Evolutionary conservation across 2,329 filamentous ascomycete genomes (phyloP), one percentile per base, ranked within the genome.

Genomic region (Chaetomium sp.): DNA sequence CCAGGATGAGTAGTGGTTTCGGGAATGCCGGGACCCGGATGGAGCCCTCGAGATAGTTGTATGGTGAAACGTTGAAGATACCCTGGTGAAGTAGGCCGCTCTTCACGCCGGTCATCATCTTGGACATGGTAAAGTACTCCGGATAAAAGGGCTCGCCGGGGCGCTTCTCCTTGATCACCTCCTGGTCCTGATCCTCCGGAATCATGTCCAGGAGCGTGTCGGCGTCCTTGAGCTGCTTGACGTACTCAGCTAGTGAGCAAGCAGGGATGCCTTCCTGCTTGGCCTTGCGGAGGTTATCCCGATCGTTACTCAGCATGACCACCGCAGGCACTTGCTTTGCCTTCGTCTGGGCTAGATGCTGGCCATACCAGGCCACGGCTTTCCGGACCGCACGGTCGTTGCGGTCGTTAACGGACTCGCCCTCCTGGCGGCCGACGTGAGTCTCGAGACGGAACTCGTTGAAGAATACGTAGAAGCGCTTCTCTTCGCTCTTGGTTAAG

Each of bases 401-500:
- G 62, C 95, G 86, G 76, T 99, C 95, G 75, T 99, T 99, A 78
- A 99, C 95, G 3, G 87, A 90, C 80, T 99, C 95, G 45, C 91
- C 89, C 6, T 83, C 77, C 23, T 88, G 85, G 67, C 95, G 85
- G 31, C 85, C 80, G 56, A 97, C 86, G 74, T 97, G 91, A 0
- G 95, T 99, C 77, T 99, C 96, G 47, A 93, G 82, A 59, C 94
- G 87, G 75, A 99, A 99, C 73, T 99, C 95, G 76, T 99, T 99
- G 85, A 98, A 98, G 77, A 99, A 99, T 60, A 99, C 92, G 74
- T 98, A 97, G 76, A 97, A 98, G 62, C 94, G 88, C 82, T 99
- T 99, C 70, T 96, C 93, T 72, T 97, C 93, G 74, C 94, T 97
- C 78, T 94, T 96, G 47, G 93, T 96, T 68, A 99, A 82, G 25